Evolutionary conservation across 495 filamentous ascomycete genomes (phyloP).

Genomic region (Talaromyces liani): DNA sequence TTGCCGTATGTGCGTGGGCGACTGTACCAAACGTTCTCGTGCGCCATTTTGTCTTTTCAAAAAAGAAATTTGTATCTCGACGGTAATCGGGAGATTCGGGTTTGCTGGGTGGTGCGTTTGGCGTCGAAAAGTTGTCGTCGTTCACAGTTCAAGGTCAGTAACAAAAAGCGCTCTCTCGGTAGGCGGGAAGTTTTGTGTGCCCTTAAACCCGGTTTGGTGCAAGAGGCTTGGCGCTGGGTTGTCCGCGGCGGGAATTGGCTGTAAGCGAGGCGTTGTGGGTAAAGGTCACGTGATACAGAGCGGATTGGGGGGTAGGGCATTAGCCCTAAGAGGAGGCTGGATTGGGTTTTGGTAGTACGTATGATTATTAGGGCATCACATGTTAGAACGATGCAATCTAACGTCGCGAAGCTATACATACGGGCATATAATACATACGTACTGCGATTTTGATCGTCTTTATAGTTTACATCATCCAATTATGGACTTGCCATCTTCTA

Average conservation of each 20-base stretch:
- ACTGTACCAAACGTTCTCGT: slow-evolving; percentile 99
- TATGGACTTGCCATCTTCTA: not conserved
- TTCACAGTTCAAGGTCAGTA: not conserved
- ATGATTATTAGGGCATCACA: too few species aligned
- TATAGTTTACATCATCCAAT: not conserved
- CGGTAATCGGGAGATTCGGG: not conserved
- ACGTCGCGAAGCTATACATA: too few species aligned
- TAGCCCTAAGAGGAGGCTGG: not conserved
- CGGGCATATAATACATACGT: too few species aligned
- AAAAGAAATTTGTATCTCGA: not conserved
- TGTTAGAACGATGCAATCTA: too few species aligned
- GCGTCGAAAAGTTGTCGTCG: not conserved
- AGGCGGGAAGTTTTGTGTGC: not conserved
- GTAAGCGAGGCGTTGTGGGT: not conserved
- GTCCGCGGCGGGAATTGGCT: not conserved
- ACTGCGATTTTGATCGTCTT: not conserved
- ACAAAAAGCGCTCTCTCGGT: not conserved
- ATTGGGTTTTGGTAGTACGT: too few species aligned
- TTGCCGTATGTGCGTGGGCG: slow-evolving; percentile 85
- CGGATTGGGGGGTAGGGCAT: not conserved
- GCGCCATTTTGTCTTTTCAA: slow-evolving; percentile 65
- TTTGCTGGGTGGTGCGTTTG: not conserved
- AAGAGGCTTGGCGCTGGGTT: not conserved
- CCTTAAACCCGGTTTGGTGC: not conserved
- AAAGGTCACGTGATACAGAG: not conserved